phyloP scores from a whole-genome alignment of 164 flowering plant species.

The Piper betle region DNA sequence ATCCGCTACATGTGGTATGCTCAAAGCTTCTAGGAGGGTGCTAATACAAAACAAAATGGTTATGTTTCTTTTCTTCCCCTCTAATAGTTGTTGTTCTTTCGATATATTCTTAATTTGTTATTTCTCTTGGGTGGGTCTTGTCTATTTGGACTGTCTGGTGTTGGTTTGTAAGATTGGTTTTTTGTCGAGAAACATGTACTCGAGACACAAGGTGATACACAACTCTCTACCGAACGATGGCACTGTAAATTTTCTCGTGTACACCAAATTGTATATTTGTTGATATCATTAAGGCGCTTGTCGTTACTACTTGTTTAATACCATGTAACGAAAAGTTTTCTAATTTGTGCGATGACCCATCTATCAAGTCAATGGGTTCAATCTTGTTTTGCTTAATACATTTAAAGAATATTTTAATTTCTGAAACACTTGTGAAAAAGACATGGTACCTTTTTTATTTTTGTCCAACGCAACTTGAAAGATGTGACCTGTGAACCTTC shows the following conservation, averaged over 20 bases:
- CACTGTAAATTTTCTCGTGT: constrained; percentile 8
- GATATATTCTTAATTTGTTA: neutral
- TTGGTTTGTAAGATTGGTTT: constrained; percentile 6
- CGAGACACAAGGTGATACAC: constrained; percentile 1
- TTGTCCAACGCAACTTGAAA: no score
- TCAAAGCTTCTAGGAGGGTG: neutral
- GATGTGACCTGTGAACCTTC: no score
- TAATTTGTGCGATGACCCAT: neutral
- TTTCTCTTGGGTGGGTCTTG: neutral
- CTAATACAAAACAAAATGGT: neutral
- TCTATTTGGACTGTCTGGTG: constrained; percentile 2
- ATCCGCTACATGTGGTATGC: neutral
- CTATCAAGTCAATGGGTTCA: no score
- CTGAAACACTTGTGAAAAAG: no score
- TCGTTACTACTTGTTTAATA: no score
- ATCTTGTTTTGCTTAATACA: neutral
- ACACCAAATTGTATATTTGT: constrained; percentile 2
- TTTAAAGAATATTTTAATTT: no score
- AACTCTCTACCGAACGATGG: constrained; percentile 5
- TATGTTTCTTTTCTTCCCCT: neutral
- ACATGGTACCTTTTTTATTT: no score
- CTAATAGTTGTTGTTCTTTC: neutral
- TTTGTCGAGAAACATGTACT: constrained; percentile 4
- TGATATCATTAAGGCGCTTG: neutral
- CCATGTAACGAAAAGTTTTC: neutral